A percentile compares a stretch with the other conserved stretches of the same genome.
phyloP scores from a whole-genome alignment of 75 land plant genomes.

The Cunninghamia lanceolata region DNA sequence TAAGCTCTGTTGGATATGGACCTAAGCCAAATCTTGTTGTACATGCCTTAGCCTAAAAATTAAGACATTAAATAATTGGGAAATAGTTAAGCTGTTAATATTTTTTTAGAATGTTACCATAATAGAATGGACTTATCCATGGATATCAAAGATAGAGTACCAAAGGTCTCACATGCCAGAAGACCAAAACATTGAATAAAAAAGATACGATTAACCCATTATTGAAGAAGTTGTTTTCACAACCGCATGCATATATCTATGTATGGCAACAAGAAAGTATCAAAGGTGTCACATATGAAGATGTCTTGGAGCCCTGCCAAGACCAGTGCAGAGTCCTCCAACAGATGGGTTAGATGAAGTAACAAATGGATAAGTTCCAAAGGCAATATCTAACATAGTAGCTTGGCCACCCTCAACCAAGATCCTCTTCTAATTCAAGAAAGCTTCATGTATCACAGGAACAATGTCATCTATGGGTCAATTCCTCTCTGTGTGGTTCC shows the following conservation, averaged over 20 bases:
- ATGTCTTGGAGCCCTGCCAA: conserved; percentile 88
- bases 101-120: neutral
- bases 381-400: conserved; percentile 95
- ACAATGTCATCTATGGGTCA: conserved; percentile 94
- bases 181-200: neutral
- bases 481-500: conserved; percentile 92
- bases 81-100: neutral
- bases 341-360: conserved; percentile 98
- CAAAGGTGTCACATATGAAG: conserved; percentile 45
- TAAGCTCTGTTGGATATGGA: conserved; percentile 92
- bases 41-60: conserved; percentile 88
- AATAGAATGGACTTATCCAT: too few relatives aligned
- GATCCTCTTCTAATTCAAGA: too few relatives aligned
- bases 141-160: neutral
- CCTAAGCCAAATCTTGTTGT: conserved; percentile 96
- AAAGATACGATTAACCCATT: neutral
- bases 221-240: neutral
- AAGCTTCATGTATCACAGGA: conserved; percentile 64
- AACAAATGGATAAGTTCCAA: conserved; percentile 98
- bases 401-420: conserved; percentile 99
- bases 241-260: too few relatives aligned
- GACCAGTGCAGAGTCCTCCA: conserved; percentile 94
- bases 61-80: neutral
- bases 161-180: conserved; percentile 45
- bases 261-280: neutral